These are phyloP conservation scores for Pleurotus cornucopiae DNA, from an alignment of 768 basidiomycete genomes.

Conservation along the genomic window DNA sequence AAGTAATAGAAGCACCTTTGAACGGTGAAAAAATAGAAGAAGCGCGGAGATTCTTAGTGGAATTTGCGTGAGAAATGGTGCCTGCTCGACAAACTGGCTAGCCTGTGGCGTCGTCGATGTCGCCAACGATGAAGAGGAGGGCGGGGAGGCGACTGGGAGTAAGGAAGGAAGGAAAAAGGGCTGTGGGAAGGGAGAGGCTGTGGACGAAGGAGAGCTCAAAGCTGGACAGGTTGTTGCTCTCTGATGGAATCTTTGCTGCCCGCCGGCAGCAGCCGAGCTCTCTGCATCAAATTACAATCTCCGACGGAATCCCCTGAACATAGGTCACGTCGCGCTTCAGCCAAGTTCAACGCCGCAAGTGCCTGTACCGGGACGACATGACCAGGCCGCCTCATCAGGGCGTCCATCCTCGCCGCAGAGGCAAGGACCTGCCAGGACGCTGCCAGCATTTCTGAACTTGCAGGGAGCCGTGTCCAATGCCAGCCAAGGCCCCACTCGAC, in stretches of 20 bases:
- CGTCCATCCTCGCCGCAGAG: no score
- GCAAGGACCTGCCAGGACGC: no score
- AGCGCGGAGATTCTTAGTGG: constrained; percentile 8
- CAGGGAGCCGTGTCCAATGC: no score
- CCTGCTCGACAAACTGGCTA: background rate
- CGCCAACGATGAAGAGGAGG: constrained; percentile 9
- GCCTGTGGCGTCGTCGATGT: constrained; percentile 1
- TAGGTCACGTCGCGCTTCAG: background rate
- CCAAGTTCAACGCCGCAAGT: constrained; percentile 8
- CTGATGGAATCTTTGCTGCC: constrained; percentile 21
- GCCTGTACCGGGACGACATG: constrained; percentile 3
- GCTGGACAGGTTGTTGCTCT: constrained; percentile 15
- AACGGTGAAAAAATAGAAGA: constrained; percentile 10
- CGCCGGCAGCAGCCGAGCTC: constrained; percentile 14
- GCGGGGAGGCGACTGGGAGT: constrained; percentile 17
- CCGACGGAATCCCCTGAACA: constrained; percentile 11
- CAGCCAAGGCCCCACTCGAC: background rate
- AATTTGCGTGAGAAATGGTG: constrained; percentile 7
- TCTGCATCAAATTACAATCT: constrained; percentile 10
- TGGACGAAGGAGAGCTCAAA: constrained; percentile 18
- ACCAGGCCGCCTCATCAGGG: no score
- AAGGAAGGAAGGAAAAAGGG: constrained; percentile 16
- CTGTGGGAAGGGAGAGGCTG: constrained; percentile 21
- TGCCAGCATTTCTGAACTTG: no score
- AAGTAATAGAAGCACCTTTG: constrained; percentile 8